Evolutionary conservation across 257 asterid species (phyloP).

Genomic region (Phtheirospermum japonicum): DNA sequence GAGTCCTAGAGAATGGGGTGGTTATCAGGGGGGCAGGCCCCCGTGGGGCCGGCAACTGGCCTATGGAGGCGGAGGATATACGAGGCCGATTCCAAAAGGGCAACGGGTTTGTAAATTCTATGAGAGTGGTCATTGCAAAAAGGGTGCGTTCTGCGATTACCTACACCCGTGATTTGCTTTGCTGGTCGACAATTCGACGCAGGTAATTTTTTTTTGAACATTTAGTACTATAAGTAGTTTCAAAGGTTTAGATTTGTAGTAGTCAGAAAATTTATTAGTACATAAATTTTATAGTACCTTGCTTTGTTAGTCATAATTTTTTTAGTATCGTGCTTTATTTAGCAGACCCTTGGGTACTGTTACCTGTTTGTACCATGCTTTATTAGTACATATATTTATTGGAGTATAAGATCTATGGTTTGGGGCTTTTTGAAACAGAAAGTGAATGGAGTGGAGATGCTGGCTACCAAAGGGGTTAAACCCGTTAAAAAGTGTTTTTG

Average conservation of each 20-base stretch:
- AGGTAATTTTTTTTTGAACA: background rate
- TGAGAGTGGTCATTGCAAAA: slow-evolving; percentile 80
- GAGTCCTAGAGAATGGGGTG: slow-evolving; percentile 57
- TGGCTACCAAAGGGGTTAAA: too few species aligned
- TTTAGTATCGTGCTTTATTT: too few species aligned
- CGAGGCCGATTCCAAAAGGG: slow-evolving; percentile 63
- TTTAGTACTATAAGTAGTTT: background rate
- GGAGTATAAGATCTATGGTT: too few species aligned
- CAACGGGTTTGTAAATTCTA: slow-evolving; percentile 82
- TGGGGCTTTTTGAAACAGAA: too few species aligned
- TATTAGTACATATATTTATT: too few species aligned
- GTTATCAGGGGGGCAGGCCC: slow-evolving; percentile 59
- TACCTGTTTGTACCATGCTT: too few species aligned
- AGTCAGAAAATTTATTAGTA: too few species aligned
- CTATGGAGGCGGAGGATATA: slow-evolving; percentile 45
- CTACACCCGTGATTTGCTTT: slow-evolving; percentile 43
- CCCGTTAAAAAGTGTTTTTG: too few species aligned
- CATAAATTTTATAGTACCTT: too few species aligned
- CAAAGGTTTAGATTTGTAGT: background rate
- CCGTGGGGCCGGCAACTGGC: slow-evolving; percentile 54
- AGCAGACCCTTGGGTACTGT: too few species aligned
- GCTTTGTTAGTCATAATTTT: too few species aligned
- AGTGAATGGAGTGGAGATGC: too few species aligned
- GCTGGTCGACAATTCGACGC: background rate
- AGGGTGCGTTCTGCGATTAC: slow-evolving; percentile 78